Percentiles rank a stretch among this genome's conserved stretches.
Evolutionary conservation across 768 basidiomycete genomes (phyloP).

Genomic region (Paxillus rubicundulus): DNA sequence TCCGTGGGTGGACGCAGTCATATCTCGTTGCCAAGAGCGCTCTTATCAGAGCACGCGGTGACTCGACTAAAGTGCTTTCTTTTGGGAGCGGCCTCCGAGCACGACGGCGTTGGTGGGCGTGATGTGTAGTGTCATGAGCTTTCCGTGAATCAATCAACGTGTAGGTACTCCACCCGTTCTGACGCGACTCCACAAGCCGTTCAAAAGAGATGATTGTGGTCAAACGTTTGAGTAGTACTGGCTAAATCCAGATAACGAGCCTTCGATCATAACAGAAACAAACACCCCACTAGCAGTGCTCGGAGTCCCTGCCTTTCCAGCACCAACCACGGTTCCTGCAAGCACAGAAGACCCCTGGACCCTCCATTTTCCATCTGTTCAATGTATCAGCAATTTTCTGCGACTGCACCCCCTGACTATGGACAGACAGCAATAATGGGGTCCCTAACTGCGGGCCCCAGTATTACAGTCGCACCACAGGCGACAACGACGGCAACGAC

Average conservation of each 20-base stretch:
- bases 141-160: too few relatives aligned
- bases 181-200: too few relatives aligned
- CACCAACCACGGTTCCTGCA: constrained; percentile 5
- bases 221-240: not conserved
- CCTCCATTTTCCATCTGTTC: constrained; percentile 18
- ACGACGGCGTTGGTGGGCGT: too few relatives aligned
- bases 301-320: constrained; percentile 19
- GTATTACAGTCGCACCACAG: constrained; percentile 30
- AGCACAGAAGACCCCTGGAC: constrained; percentile 29
- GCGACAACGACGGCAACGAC: constrained; percentile 27
- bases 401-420: constrained; percentile 33
- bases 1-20: too few relatives aligned
- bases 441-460: constrained; percentile 32
- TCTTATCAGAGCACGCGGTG: too few relatives aligned
- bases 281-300: constrained; percentile 24
- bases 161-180: too few relatives aligned
- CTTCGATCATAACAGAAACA: constrained; percentile 31
- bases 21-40: too few relatives aligned
- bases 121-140: too few relatives aligned
- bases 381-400: constrained; percentile 37
- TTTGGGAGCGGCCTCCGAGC: too few relatives aligned
- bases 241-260: constrained; percentile 4
- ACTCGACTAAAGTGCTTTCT: too few relatives aligned
- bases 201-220: not conserved
- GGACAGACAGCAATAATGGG: constrained; percentile 31